Evolutionary conservation across 495 filamentous ascomycete genomes (phyloP), one percentile per base, ranked within the genome.

Genomic region (Lophiotrema nucula): DNA sequence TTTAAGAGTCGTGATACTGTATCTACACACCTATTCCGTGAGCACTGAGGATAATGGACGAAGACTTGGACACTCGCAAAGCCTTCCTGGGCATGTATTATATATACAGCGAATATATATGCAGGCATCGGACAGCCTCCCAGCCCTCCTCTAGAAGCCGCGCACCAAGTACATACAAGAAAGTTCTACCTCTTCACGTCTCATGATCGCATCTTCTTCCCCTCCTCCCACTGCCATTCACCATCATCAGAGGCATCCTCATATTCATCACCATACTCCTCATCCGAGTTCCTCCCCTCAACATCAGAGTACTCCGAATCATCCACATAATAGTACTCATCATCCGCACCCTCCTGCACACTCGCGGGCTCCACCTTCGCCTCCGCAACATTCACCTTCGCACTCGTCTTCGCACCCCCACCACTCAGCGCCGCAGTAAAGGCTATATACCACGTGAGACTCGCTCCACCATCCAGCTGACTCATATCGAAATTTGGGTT

Each of bases 361-460:
- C 31, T 15, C 31, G 8, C 31, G 8, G 8, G 8, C 8, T 35
- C 15, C 31, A 15, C 31, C 31, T 35, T 35, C 31, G 31, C 31
- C n/a, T n/a, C n/a, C n/a, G n/a, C n/a, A n/a, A 15, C 31, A 8
- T 35, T 35, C 31, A 15, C 31, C 31, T 35, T 35, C 31, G 31
- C 31, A 8, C 15, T 8, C 31, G 15, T 15, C 31, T 8, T 8
- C 31, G 15, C 31, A 8, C 31, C 31, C 8, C 15, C 31, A 8
- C 31, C 31, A 8, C 31, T 15, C 62, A 73, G 56, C 76, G 80
- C 83, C 43, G 90, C 92, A 56, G 85, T 77, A 73, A 83, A 89
- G 15, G 88, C 87, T 69, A 97, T 69, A 79, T 92, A 96, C 91
- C 92, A 97, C 35, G 89, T 91, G 67, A 84, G 76, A 64, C 85